Base-by-base conservation (phyloP, 2,329 filamentous ascomycete genomes). In the Aaosphaeria pasadenensis region DNA sequence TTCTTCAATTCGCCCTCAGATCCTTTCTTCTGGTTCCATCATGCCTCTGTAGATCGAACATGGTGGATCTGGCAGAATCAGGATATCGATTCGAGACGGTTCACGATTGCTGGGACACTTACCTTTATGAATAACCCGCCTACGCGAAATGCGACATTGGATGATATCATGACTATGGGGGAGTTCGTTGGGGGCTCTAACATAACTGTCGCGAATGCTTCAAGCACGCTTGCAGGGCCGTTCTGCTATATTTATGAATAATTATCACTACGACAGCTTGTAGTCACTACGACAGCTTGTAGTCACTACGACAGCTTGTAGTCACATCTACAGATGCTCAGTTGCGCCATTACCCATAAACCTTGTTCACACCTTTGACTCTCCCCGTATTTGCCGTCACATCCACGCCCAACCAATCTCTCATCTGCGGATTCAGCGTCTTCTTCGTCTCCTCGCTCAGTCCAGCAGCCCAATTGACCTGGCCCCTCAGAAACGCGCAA, bases 41-140 rank as follows among this genome's bases (percentile, higher is more conserved):
- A 78, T 48, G 66, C 65, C 4, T 68, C 71, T 58, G 70, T 78
- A 32, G 75, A 78, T 53, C 64, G 71, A 4, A 54, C 69, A 2
- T 78, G 69, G 67, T 74, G 70, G 69, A 72, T 71, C n/a, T 78
- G 75, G 75, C 75, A 78, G 59, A 72, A 70, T 45, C 57, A 71
- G 28, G 63, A 75, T 42, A 51, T 61, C 39, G 50, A 60, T 42
- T 59, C 60, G 17, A 62, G 75, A 6, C 62, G 63, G 39, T 56
- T 64, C 47, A 56, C 58, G 32, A 70, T 78, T 45, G 62, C 59
- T 28, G 75, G 74, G 5, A 76, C 73, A 6, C 64, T 61, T 4
- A 76, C 74, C 1, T 69, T 75, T 11, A 54, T 71, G 40, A 71
- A 72, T 42, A 47, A 50, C 2, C 55, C 55, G 4, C 56, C 50